A percentile compares a stretch with the other conserved stretches of the same genome.
Evolutionary conservation across 2,329 filamentous ascomycete species (phyloP).

Genomic region (Diaporthe helianthi): DNA sequence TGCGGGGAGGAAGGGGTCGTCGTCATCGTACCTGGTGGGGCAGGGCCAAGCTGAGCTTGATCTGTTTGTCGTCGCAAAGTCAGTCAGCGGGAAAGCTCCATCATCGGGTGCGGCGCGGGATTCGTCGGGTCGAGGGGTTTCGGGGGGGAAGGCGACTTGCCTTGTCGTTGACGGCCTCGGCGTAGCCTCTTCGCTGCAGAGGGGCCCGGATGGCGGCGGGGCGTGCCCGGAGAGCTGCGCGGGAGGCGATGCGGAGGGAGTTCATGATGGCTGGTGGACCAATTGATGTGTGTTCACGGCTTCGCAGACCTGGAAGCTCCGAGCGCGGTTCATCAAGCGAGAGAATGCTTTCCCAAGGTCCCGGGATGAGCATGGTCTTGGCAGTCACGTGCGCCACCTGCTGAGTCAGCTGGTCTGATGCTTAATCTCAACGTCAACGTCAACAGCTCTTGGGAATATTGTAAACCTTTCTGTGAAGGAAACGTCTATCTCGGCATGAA

Average conservation of each 20-base stretch:
- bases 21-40: slow-evolving; percentile 92
- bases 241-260: slow-evolving; percentile 84
- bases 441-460: background rate
- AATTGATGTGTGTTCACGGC: slow-evolving; percentile 52
- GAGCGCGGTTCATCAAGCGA: slow-evolving; percentile 31
- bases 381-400: slow-evolving; percentile 21
- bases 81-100: slow-evolving; percentile 25
- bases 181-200: slow-evolving; percentile 88
- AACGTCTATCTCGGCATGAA: too few relatives aligned
- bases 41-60: slow-evolving; percentile 97
- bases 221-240: slow-evolving; percentile 84
- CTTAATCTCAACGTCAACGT: too few relatives aligned
- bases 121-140: slow-evolving; percentile 12
- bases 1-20: background rate
- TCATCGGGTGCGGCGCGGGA: slow-evolving; percentile 29
- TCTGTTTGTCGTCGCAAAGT: slow-evolving; percentile 53
- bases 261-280: slow-evolving; percentile 76
- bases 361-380: slow-evolving; percentile 24
- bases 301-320: slow-evolving; percentile 53
- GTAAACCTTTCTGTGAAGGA: too few relatives aligned
- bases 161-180: slow-evolving; percentile 86
- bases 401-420: background rate
- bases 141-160: slow-evolving; percentile 49
- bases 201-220: slow-evolving; percentile 78
- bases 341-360: slow-evolving; percentile 32